Base-by-base conservation (phyloP, 345 rosid species). In the Acer campestre region DNA sequence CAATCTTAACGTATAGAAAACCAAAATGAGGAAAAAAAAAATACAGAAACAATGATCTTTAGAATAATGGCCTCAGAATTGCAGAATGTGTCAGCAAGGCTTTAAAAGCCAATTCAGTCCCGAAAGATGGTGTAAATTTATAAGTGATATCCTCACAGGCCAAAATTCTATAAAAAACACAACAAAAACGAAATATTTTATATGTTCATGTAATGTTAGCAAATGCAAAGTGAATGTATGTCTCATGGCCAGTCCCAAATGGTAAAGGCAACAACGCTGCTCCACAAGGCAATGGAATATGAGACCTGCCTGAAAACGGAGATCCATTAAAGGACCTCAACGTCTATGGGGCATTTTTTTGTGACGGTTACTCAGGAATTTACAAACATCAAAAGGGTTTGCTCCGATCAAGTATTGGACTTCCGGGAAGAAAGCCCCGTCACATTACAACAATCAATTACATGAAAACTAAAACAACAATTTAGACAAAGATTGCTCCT, bases 201-300 rank as follows among this genome's bases (percentile, higher is more conserved):
- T 11, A 29, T 31, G 5, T 0, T 31, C 38, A 35, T 35, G 38
- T 0, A 5, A 4, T 35, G 38, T 35, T 35, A 5, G 6, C 38
- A 35, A 35, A 35, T 4, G 6, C 38, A 35, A 35, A 35, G 6
- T 3, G 38, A 35, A 35, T 42, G 46, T 42, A 42, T 42, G 46
- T 42, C 46, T 82, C 83, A 87, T 87, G 88, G 88, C 86, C 81
- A 77, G 75, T 83, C 86, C 89, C 87, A 83, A 70, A 80, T 71
- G 80, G 84, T 86, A 79, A 86, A 61, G 49, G 85, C 89, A 71
- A 75, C 89, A 62, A 85, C 79, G 84, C 91, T 67, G 78, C 91
- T 85, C 84, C 85, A 80, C 87, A 85, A 85, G 91, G 87, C 85
- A 67, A 86, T 88, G 91, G 88, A 86, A 88, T 88, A 86, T 86